A percentile compares a stretch with the other conserved stretches of the same genome.
These are phyloP conservation scores for Myriosclerotinia scirpicola DNA, from an alignment of 2,329 filamentous ascomycete genomes.

Conservation along the genomic window DNA sequence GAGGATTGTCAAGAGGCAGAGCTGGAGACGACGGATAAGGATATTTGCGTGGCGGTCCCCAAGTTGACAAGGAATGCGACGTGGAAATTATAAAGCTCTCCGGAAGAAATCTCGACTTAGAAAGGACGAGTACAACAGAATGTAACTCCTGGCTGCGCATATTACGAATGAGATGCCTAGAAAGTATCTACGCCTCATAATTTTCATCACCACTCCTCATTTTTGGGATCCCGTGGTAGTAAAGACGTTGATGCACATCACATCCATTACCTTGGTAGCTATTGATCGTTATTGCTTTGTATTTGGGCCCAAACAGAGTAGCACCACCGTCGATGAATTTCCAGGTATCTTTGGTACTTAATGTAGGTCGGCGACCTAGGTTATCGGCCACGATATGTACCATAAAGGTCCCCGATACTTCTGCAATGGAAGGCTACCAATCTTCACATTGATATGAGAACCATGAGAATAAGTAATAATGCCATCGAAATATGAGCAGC, in stretches of 20 bases:
- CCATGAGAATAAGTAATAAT: not conserved
- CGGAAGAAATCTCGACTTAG: constrained; percentile 2
- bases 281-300: not conserved
- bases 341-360: constrained; percentile 2
- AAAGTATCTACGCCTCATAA: not conserved
- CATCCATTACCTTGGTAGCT: constrained; percentile 7
- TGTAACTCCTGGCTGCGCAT: not conserved
- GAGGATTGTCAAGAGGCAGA: constrained; percentile 88
- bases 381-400: constrained; percentile 14
- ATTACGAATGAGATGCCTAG: not conserved
- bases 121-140: constrained; percentile 1
- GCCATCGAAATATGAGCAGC: not conserved
- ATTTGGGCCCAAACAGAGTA: constrained; percentile 3
- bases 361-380: constrained; percentile 21
- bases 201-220: not conserved
- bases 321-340: constrained; percentile 16
- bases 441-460: not conserved
- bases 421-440: constrained; percentile 10
- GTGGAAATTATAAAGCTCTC: constrained; percentile 25
- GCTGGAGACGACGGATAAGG: constrained; percentile 23
- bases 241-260: constrained; percentile 21
- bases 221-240: constrained; percentile 5
- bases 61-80: constrained; percentile 17
- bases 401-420: constrained; percentile 16
- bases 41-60: constrained; percentile 32